Base-by-base conservation (phyloP, 306 rosid species). In the Parietaria judaica region DNA sequence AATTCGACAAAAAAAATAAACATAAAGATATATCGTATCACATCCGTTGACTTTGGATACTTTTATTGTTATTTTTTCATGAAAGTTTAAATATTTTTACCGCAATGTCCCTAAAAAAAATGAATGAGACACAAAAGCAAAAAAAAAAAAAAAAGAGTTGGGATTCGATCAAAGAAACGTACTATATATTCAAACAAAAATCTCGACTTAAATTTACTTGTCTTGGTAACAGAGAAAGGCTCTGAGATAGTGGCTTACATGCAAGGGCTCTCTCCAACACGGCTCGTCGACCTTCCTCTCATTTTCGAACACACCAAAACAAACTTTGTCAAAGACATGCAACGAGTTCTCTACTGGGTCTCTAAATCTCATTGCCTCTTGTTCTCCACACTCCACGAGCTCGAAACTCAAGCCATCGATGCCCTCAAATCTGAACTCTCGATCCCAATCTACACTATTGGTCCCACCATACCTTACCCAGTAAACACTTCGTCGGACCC, bases 391-490 rank as follows among this genome's bases (percentile, higher is more conserved):
- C 64, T 81, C n/a, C 72, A 77, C 15, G 83, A 81, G 60, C 57
- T 84, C 3, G 91, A 84, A 56, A 9, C 68, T 3, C 65, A 68
- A 72, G 60, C 56, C 37, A 63, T 79, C 44, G 64, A 77, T 54
- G 51, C 65, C 56, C 60, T 85, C 31, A 64, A 62, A 60, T 56
- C 78, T 1, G 65, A 60, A 45, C 70, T 65, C 52, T 37, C 82
- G 43, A 72, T 77, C 56, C 84, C 77, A 2, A 45, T 84, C 16
- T 81, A 70, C 68, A 72, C 83, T 9, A 60, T 79, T 55, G 85
- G 88, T 35, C 92, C 88, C 35, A 65, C 80, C 16, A 77, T 77
- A 68, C 85, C 81, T 11, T 71, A 74, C 38, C 80, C 14, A 73
- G 63, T 38, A 41, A 73, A 63, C 35, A 41, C 3, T 41, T 3